Evolutionary conservation across 2,329 filamentous ascomycete genomes (phyloP), one percentile per base, ranked within the genome.

Genomic region (Pestalotiopsis sp.): DNA sequence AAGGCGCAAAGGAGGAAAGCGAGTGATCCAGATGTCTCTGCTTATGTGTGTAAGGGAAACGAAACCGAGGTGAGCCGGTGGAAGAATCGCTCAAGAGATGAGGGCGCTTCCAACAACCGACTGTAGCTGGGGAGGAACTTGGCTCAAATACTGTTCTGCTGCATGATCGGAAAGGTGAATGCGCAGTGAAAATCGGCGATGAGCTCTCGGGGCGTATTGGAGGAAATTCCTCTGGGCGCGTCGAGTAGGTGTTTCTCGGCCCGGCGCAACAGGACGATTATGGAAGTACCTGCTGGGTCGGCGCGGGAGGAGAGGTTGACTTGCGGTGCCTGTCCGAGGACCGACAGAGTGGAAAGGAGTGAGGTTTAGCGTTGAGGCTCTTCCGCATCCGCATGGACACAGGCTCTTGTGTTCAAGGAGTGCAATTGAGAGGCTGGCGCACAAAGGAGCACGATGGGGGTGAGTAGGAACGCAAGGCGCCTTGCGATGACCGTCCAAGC

Each of bases 111-210:
- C 76, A 75, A 71, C 65, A 66, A 75, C 76, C 73, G 77, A 75
- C 72, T 73, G 72, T 71, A 75, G 75, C 77, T 77, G 75, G 74
- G 72, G 73, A 73, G 69, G 66, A 69, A 71, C 70, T 70, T 69
- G 71, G 70, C 74, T 77, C 78, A 79, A 75, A 75, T 75, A 69
- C 68, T 76, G 73, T 73, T 76, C 73, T 73, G 72, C 78, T 76
- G 77, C 78, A 80, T 80, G 74, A 67, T 79, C 72, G 72, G 73
- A 67, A 68, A 65, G 70, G 70, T 59, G 57, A 62, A 45, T 52
- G 61, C 49, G 45, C 23, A 61, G 41, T 56, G 40, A 62, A 13
- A 59, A 70, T 52, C 45, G 45, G 45, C 45, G 17, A 62, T 20
- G 40, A 31, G 59, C 36, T 64, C 23, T 13, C 49, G 38, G 38